Conservation (phyloP, 495 filamentous ascomycete species). For the Podospora anserina region DNA sequence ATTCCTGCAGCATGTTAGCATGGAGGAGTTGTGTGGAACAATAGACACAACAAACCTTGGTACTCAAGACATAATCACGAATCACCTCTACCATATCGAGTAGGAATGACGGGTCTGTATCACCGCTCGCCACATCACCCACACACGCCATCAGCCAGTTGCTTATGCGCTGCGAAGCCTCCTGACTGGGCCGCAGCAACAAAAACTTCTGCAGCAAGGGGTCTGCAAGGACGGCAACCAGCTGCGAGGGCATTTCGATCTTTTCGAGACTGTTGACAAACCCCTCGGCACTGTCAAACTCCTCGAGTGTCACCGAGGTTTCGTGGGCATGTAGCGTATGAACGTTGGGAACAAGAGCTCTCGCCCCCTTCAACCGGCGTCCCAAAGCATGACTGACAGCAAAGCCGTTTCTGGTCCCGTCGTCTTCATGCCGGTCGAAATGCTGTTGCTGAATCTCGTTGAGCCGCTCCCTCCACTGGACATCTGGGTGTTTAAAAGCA, state of each 20-base stretch:
- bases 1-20: conserved; percentile 8
- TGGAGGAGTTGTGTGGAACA: too few species aligned
- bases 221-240: conserved; percentile 72
- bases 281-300: conserved; percentile 67
- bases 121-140: conserved; percentile 54
- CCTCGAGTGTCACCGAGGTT: conserved; percentile 69
- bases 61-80: conserved; percentile 57
- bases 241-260: conserved; percentile 76
- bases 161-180: conserved; percentile 54
- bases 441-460: conserved; percentile 63
- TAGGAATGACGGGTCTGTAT: conserved; percentile 48
- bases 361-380: conserved; percentile 44
- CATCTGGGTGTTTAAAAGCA: conserved; percentile 67
- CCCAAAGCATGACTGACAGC: conserved; percentile 47
- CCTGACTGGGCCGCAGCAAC: conserved; percentile 58
- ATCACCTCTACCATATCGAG: conserved; percentile 57
- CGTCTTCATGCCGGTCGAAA: conserved; percentile 40
- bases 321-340: conserved; percentile 71
- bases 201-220: conserved; percentile 75
- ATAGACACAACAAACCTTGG: conserved; percentile 54
- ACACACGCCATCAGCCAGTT: conserved; percentile 65
- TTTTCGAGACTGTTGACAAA: conserved; percentile 75
- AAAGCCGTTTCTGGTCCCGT: conserved; percentile 45
- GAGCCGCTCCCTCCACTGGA: conserved; percentile 70
- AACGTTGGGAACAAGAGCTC: conserved; percentile 59